Base-by-base conservation (phyloP, 805 yeast genomes). In the Metschnikowia matae region DNA sequence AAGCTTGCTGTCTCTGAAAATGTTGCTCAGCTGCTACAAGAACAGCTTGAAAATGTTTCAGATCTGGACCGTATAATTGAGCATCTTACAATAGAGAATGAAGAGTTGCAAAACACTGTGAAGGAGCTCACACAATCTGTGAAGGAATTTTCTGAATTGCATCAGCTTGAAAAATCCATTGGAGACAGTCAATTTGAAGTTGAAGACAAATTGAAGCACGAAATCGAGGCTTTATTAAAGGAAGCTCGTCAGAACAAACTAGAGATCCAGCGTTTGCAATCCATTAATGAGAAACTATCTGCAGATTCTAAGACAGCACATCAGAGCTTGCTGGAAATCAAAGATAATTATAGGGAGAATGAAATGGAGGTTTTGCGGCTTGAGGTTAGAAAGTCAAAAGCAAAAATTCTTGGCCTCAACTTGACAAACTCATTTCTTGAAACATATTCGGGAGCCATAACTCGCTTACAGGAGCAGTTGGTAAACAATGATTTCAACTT, bases 111-210 rank as follows among this genome's bases (percentile, higher is more conserved):
- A 7, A 60, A 59, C 3, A 64, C 71, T 40, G 63, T 80, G 3
- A 44, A 51, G 0, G 49, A 52, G 2, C 58, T 80, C n/a, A 63
- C 67, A 23, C 51, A 54, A 3, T 70, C 77, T 2, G 59, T 83
- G 0, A 59, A 65, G 1, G 83, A 79, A 20, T 60, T 80, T 20
- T 78, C 75, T 38, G 82, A 79, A 50, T 55, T 83, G 32, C 77
- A 76, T 49, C 73, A 70, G 31, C 59, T 83, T 13, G 81, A 82
- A 48, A 69, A 65, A 39, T 79, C 78, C 43, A 63, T 83, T 31
- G 84, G 81, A 48, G 73, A 71, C 10, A 66, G 63, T 39, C 82
- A 77, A 48, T 29, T 58, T 1, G 71, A 65, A 20, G 65, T 77
- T 0, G 83, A 81, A 51, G 50, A 53, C 3, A 26, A 38, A 14